phyloP scores from a whole-genome alignment of 495 filamentous ascomycete genomes.

The Tuber melanosporum region DNA sequence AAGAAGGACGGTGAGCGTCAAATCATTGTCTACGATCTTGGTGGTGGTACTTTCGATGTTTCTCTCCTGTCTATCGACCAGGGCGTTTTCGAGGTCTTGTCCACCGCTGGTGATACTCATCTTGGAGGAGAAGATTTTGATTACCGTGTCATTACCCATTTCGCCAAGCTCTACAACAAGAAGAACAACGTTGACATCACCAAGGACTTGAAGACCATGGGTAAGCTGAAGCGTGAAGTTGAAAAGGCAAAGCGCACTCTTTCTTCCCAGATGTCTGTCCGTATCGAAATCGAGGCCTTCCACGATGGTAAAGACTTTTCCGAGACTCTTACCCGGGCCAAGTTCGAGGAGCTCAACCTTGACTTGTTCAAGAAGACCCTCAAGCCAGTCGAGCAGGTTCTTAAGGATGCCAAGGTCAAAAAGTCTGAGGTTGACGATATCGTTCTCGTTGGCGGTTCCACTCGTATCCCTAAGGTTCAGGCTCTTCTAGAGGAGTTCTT shows the following conservation, averaged over 20 bases:
- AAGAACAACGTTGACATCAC: slow-evolving; percentile 86
- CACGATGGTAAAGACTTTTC: slow-evolving; percentile 96
- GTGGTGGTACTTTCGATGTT: slow-evolving; percentile 99
- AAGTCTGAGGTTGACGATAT: slow-evolving; percentile 82
- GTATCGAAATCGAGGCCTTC: slow-evolving; percentile 97
- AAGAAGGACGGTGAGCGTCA: slow-evolving; percentile 80
- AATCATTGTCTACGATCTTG: slow-evolving; percentile 95
- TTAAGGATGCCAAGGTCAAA: slow-evolving; percentile 87
- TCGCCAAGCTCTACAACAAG: slow-evolving; percentile 99
- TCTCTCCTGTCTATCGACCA: slow-evolving; percentile 94
- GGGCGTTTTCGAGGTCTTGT: slow-evolving; percentile 95
- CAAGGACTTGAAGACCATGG: slow-evolving; percentile 97
- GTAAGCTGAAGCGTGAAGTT: slow-evolving; percentile 98
- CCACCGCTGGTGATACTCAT: slow-evolving; percentile 98
- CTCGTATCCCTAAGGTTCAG: slow-evolving; percentile 96
- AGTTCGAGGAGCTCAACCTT: slow-evolving; percentile 98
- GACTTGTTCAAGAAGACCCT: slow-evolving; percentile 99
- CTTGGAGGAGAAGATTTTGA: slow-evolving; percentile 99
- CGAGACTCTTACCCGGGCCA: slow-evolving; percentile 94
- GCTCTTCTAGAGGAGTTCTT: slow-evolving; percentile 94
- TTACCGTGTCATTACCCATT: slow-evolving; percentile 93
- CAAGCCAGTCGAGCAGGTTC: slow-evolving; percentile 96
- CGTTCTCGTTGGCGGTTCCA: slow-evolving; percentile 85
- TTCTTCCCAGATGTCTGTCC: slow-evolving; percentile 95
- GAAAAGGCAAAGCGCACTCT: slow-evolving; percentile 99